These are phyloP conservation scores for Auxenochlorella protothecoides DNA, from an alignment of 139 green algal species.

Conservation along the genomic window DNA sequence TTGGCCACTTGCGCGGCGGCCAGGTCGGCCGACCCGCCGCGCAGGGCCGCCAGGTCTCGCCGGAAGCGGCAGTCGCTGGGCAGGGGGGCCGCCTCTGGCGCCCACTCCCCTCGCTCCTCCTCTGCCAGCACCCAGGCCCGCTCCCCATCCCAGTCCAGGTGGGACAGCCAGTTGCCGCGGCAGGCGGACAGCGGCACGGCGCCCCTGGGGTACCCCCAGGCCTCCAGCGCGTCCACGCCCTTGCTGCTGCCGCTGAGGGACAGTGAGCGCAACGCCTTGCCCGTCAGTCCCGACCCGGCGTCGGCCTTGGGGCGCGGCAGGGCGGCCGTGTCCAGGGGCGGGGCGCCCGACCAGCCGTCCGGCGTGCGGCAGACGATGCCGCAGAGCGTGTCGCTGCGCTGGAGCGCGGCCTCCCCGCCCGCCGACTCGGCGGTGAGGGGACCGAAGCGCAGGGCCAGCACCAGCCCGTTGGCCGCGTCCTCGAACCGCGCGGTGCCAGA, in stretches of 20 bases:
- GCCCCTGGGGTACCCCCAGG: neutral
- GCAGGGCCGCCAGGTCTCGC: conserved; percentile 44
- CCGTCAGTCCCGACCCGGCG: no score
- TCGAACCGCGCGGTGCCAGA: conserved; percentile 34
- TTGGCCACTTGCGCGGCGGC: conserved; percentile 27
- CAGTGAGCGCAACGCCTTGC: no score
- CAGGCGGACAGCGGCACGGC: conserved; percentile 15
- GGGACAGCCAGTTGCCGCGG: conserved; percentile 66
- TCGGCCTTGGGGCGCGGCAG: no score
- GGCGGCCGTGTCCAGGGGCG: no score
- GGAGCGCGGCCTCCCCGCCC: no score
- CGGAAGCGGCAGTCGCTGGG: conserved; percentile 53
- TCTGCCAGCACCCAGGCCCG: conserved; percentile 51
- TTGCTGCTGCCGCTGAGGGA: neutral
- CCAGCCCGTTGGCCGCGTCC: conserved; percentile 33
- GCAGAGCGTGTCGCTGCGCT: conserved; percentile 33
- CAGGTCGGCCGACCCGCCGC: conserved; percentile 12
- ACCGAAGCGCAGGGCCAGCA: conserved; percentile 34
- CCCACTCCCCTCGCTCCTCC: conserved; percentile 32
- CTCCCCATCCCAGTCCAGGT: conserved; percentile 52
- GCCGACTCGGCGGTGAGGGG: no score
- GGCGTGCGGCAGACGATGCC: conserved; percentile 12
- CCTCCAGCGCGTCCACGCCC: conserved; percentile 1
- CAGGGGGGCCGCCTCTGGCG: conserved; percentile 21
- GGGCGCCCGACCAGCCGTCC: no score